Evolutionary conservation across 2,329 filamentous ascomycete species (phyloP).

Genomic region (Paraconiothyrium sp.): DNA sequence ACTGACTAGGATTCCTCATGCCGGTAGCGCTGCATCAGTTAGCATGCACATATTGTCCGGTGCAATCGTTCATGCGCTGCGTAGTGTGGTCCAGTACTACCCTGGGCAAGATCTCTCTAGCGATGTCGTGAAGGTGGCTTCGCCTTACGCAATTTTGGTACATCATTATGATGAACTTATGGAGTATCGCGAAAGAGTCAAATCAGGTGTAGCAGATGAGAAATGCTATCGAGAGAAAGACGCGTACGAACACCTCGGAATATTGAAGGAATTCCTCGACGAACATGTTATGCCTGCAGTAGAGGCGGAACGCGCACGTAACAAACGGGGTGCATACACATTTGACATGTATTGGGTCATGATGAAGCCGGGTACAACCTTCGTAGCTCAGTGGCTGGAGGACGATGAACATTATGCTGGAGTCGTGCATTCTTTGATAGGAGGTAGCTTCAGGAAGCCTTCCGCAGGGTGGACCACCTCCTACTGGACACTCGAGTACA

Average conservation of each 20-base stretch:
- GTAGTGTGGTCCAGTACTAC: constrained; percentile 17
- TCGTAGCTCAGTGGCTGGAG: background rate
- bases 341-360: constrained; percentile 16
- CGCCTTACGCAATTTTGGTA: constrained; percentile 17
- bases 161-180: constrained; percentile 19
- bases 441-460: background rate
- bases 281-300: constrained; percentile 16
- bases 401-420: background rate
- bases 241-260: constrained; percentile 11
- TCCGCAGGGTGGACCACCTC: background rate
- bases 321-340: constrained; percentile 2
- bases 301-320: constrained; percentile 12
- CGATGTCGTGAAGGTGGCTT: constrained; percentile 7
- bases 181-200: constrained; percentile 7
- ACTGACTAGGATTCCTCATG: background rate
- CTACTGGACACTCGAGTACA: constrained; percentile 12
- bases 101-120: constrained; percentile 17
- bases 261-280: constrained; percentile 14
- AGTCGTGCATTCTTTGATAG: constrained; percentile 10
- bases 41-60: constrained; percentile 17
- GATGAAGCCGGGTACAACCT: constrained; percentile 10
- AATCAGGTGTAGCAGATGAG: background rate
- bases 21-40: background rate
- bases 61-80: constrained; percentile 16
- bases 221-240: constrained; percentile 15